Percentiles rank a stretch among this genome's conserved stretches.
phyloP scores from a whole-genome alignment of 257 asterid genomes.

The Nicotiana sylvestris region DNA sequence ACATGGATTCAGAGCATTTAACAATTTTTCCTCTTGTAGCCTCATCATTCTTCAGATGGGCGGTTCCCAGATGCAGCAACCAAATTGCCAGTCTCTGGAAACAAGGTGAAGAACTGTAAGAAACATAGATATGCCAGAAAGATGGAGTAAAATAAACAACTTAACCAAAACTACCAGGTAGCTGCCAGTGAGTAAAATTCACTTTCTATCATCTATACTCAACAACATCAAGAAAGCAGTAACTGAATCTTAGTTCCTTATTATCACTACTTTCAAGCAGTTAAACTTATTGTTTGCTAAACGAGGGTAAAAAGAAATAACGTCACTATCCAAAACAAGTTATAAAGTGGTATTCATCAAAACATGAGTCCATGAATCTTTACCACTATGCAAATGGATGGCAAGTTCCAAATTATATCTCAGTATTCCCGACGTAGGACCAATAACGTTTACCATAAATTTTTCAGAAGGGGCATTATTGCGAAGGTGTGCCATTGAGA shows the following conservation, averaged over 20 bases:
- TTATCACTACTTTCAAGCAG: background rate
- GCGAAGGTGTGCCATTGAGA: background rate
- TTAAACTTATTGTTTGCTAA: background rate
- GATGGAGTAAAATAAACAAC: background rate
- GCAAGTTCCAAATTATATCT: background rate
- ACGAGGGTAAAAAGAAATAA: background rate
- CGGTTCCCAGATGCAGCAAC: conserved; percentile 49
- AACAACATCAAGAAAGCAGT: background rate
- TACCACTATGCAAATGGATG: background rate
- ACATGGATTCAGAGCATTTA: conserved; percentile 93
- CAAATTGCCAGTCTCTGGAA: conserved; percentile 69
- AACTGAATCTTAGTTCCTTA: background rate
- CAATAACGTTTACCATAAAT: background rate
- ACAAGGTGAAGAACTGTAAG: conserved; percentile 11
- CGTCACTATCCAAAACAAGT: background rate
- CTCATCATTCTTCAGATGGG: conserved; percentile 38
- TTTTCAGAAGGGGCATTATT: background rate
- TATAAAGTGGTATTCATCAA: background rate
- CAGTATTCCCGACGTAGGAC: background rate
- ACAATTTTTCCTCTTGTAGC: conserved; percentile 56
- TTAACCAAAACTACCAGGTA: background rate
- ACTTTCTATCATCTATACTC: background rate
- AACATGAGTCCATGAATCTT: background rate
- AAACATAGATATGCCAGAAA: background rate
- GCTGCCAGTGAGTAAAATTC: background rate